Evolutionary conservation across 176 grass and related monocot genomes (phyloP).

Genomic region (Oryza meridionalis): DNA sequence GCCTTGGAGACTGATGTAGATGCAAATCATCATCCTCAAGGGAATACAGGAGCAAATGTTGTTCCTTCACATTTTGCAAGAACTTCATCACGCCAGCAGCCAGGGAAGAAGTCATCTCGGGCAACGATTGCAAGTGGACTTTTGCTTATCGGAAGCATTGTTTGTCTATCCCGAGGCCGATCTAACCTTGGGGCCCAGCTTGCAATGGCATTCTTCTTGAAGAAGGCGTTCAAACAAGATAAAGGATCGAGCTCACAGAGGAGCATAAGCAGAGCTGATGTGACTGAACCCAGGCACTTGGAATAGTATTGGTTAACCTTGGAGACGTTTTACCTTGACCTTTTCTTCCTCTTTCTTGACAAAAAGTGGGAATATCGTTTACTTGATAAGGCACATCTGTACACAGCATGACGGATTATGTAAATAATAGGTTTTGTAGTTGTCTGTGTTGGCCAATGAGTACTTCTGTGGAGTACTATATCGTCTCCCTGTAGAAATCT

Average conservation of each 20-base stretch:
- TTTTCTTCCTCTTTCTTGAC: neutral
- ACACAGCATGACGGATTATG: neutral
- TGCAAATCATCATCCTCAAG: conserved; percentile 7
- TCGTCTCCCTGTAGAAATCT: neutral
- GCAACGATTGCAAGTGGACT: conserved; percentile 75
- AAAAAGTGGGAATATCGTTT: conserved; percentile 19
- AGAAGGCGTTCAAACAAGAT: conserved; percentile 61
- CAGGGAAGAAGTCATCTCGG: conserved; percentile 40
- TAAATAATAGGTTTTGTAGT: conserved; percentile 41
- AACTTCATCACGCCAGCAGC: conserved; percentile 40
- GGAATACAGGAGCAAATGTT: conserved; percentile 13
- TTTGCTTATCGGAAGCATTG: conserved; percentile 68
- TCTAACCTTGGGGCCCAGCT: conserved; percentile 74
- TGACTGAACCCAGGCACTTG: neutral
- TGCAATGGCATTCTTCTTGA: conserved; percentile 79
- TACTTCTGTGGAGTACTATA: neutral
- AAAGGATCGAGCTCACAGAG: conserved; percentile 29
- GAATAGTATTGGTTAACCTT: neutral
- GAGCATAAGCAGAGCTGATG: conserved; percentile 24
- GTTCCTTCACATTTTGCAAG: conserved; percentile 27
- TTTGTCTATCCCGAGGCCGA: conserved; percentile 76
- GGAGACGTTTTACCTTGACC: neutral
- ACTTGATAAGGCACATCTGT: neutral
- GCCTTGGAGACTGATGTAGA: conserved; percentile 26
- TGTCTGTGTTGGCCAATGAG: neutral